Evolutionary conservation across 2,329 filamentous ascomycete genomes (phyloP).

Genomic region (Colletotrichum plurivorum): DNA sequence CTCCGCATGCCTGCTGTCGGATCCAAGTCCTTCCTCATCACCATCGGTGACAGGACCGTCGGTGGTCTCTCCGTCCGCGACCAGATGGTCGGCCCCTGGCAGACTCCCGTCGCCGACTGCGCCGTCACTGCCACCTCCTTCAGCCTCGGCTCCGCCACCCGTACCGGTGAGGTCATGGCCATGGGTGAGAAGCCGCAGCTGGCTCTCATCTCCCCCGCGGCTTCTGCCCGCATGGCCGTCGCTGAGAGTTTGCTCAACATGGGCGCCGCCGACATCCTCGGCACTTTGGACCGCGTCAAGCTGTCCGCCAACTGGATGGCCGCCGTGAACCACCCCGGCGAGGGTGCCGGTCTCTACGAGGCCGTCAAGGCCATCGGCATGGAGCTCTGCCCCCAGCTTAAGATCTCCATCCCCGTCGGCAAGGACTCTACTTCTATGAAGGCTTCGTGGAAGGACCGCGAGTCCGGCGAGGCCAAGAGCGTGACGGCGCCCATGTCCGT

Average conservation of each 20-base stretch:
- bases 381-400: constrained; percentile 91
- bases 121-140: constrained; percentile 92
- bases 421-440: constrained; percentile 99
- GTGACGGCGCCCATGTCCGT: constrained; percentile 94
- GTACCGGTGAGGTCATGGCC: constrained; percentile 94
- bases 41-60: constrained; percentile 93
- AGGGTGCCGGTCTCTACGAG: constrained; percentile 93
- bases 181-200: constrained; percentile 95
- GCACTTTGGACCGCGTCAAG: constrained; percentile 83
- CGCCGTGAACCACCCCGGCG: constrained; percentile 91
- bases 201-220: constrained; percentile 89
- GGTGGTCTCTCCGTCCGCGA: constrained; percentile 91
- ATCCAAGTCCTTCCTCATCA: constrained; percentile 98
- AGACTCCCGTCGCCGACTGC: constrained; percentile 93
- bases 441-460: constrained; percentile 88
- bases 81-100: constrained; percentile 97
- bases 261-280: constrained; percentile 80
- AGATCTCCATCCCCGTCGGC: constrained; percentile 93
- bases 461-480: constrained; percentile 78
- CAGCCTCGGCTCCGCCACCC: constrained; percentile 73
- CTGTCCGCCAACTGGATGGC: constrained; percentile 99
- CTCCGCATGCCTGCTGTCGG: constrained; percentile 90
- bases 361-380: constrained; percentile 94
- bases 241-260: constrained; percentile 95
- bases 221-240: constrained; percentile 96